Evolutionary conservation across 805 yeast species (phyloP), one percentile per base, ranked within the genome.

Genomic region (Kuraishia hungarica): DNA sequence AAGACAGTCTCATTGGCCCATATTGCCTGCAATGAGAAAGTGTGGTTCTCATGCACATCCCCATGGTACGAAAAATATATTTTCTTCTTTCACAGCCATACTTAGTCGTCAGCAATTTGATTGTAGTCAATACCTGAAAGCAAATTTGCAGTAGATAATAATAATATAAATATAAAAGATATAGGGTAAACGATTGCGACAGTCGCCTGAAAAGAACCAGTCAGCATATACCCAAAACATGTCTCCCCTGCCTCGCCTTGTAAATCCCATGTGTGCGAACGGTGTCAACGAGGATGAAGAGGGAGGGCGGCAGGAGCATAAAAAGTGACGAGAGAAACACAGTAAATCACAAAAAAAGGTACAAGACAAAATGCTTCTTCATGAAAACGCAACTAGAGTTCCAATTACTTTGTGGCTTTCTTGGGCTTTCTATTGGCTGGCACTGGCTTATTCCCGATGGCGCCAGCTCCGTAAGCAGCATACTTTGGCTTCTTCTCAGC

Each of bases 401-500:
- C 43, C 43, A 35, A 35, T 21, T 23, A 52, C 19, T 52, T 52
- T 2, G 53, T 24, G 23, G 49, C 53, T 35, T 52, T 52, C 39
- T 23, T 19, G 8, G 50, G 50, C 39, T 52, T 52, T 23, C 53
- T n/a, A 17, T 24, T 17, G 4, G 39, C 28, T 23, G 48, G 49
- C n/a, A 46, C 53, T 10, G 29, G 22, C 26, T 52, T 52, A 24
- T 28, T 28, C 2, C 28, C 28, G 15, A 51, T 43, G 5, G 50
- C 28, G 7, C 35, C 53, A 10, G 43, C 53, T 15, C 56, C 55
- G 26, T 52, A 52, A 20, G 55, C 50, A 7, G 35, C 28, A 60
- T 80, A 84, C 71, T 87, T 87, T 59, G 88, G 86, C 74, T 90
- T 90, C 81, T 93, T 93, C 72, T 94, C 98, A 53, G 99, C 97